A percentile compares a stretch with the other conserved stretches of the same genome.
Conservation (phyloP, 148 eudicot genomes). For the Limonium bicolor region DNA sequence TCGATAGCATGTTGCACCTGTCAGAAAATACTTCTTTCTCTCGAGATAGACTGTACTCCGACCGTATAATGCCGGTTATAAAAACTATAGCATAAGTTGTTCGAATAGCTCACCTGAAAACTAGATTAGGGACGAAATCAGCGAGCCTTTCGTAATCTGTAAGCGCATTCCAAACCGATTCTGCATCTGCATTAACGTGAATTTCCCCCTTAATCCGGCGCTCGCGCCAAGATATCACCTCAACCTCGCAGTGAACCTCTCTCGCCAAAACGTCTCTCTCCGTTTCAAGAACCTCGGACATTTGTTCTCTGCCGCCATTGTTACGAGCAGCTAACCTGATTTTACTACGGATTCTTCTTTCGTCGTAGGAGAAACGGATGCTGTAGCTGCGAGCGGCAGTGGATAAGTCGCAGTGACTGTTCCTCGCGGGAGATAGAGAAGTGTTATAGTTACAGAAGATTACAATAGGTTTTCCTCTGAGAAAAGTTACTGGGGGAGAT, state of each 20-base stretch:
- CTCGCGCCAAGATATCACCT: conserved; percentile 93
- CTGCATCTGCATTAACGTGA: conserved; percentile 52
- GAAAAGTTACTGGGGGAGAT: conserved; percentile 9
- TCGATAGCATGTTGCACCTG: too few relatives aligned
- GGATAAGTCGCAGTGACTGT: background rate
- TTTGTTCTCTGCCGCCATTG: conserved; percentile 13
- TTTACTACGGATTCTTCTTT: background rate
- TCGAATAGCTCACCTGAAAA: conserved; percentile 36
- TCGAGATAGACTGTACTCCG: too few relatives aligned
- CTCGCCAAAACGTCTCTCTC: conserved; percentile 40
- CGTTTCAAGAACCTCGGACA: conserved; percentile 3
- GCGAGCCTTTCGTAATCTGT: conserved; percentile 96
- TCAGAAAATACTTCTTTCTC: too few relatives aligned
- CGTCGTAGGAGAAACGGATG: background rate
- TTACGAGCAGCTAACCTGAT: background rate
- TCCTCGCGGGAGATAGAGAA: background rate
- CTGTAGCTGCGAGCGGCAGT: conserved; percentile 12
- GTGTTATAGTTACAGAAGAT: background rate
- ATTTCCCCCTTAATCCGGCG: conserved; percentile 60
- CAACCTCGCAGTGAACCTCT: conserved; percentile 65
- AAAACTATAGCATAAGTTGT: too few relatives aligned
- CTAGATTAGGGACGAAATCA: conserved; percentile 87
- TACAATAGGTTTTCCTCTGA: background rate
- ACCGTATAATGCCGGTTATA: too few relatives aligned
- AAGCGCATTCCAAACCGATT: conserved; percentile 76